phyloP scores from a whole-genome alignment of 129 eudicot genomes.

The Heracleum sosnowskyi region DNA sequence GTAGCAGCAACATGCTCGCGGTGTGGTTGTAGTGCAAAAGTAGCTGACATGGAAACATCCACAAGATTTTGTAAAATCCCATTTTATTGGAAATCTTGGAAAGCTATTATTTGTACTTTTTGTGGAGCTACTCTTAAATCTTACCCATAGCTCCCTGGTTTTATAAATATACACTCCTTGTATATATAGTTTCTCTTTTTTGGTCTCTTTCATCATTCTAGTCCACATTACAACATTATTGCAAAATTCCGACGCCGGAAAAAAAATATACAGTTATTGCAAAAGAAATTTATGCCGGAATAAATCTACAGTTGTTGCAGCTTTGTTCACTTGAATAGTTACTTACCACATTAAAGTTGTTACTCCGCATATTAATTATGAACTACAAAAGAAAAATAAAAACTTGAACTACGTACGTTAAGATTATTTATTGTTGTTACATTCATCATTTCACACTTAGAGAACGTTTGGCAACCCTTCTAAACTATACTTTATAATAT shows the following conservation, averaged over 20 bases:
- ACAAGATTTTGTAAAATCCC: constrained; percentile 74
- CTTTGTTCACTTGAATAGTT: too few relatives aligned
- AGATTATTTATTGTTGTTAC: too few relatives aligned
- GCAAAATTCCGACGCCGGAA: not conserved
- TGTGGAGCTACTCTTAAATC: constrained; percentile 76
- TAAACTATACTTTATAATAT: too few relatives aligned
- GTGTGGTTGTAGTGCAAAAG: constrained; percentile 61
- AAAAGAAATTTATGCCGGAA: not conserved
- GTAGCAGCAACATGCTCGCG: constrained; percentile 75
- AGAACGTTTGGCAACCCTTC: too few relatives aligned
- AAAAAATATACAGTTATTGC: not conserved
- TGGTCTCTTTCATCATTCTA: not conserved
- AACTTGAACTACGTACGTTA: too few relatives aligned
- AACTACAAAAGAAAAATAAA: too few relatives aligned
- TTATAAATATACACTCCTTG: not conserved
- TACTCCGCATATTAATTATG: too few relatives aligned
- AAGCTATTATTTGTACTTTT: constrained; percentile 57
- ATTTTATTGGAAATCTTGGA: constrained; percentile 46
- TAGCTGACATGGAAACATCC: constrained; percentile 55
- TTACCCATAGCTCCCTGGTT: constrained; percentile 16
- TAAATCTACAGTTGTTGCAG: too few relatives aligned
- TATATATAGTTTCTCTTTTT: not conserved
- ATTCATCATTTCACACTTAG: too few relatives aligned
- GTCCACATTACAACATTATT: too few relatives aligned
- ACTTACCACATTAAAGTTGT: too few relatives aligned